These are phyloP conservation scores for Puccinia triticina DNA, from an alignment of 1,284 basidiomycete genomes.

Conservation along the genomic window DNA sequence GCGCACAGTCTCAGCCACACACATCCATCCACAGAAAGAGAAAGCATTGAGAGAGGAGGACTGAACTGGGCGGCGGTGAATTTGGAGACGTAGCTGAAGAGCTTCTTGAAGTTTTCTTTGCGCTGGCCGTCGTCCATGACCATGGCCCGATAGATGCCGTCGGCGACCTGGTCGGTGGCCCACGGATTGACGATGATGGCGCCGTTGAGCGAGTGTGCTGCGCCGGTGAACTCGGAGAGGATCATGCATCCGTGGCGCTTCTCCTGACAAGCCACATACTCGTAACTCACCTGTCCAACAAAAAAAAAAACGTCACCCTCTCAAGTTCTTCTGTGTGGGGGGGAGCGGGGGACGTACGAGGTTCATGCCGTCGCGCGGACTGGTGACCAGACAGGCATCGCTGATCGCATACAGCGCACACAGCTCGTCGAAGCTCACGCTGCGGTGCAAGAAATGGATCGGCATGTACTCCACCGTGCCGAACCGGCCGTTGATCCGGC, in stretches of 20 bases:
- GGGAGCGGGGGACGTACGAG: slow-evolving; percentile 67
- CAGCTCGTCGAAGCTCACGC: slow-evolving; percentile 87
- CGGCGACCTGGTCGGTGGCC: slow-evolving; percentile 80
- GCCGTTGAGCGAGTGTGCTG: slow-evolving; percentile 91
- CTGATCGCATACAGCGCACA: slow-evolving; percentile 94
- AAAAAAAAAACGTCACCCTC: no score
- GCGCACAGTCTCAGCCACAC: no score
- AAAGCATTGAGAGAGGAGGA: not conserved
- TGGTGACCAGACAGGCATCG: slow-evolving; percentile 93
- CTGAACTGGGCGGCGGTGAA: slow-evolving; percentile 40
- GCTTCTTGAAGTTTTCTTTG: slow-evolving; percentile 87
- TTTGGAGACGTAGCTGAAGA: slow-evolving; percentile 69
- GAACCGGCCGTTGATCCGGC: slow-evolving; percentile 95
- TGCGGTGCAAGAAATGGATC: slow-evolving; percentile 90
- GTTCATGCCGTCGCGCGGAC: slow-evolving; percentile 98
- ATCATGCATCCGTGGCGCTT: slow-evolving; percentile 94
- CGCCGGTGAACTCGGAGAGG: slow-evolving; percentile 95
- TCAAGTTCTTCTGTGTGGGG: no score
- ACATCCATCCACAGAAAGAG: not conserved
- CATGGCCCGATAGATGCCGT: slow-evolving; percentile 90
- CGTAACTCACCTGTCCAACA: slow-evolving; percentile 85
- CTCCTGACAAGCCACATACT: slow-evolving; percentile 95
- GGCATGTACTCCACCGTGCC: slow-evolving; percentile 99
- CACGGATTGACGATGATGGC: slow-evolving; percentile 88
- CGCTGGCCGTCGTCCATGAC: slow-evolving; percentile 80